Conservation (phyloP, 148 eudicot genomes). For the Salicornia ramosissima region DNA sequence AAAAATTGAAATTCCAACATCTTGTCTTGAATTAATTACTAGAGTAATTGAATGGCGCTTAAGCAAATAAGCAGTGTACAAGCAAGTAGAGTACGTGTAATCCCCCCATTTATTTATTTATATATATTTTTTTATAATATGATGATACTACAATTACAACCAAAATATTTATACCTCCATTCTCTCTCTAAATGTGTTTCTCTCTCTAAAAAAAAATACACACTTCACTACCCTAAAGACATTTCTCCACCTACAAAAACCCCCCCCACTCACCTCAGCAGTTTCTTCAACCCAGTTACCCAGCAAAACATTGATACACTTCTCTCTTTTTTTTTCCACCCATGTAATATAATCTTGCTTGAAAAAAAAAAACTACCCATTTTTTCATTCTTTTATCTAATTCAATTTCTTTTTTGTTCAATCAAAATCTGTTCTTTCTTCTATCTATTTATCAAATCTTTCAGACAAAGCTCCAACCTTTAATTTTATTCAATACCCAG, state of each 20-base stretch:
- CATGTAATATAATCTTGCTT: conserved; percentile 12
- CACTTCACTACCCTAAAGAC: conserved; percentile 28
- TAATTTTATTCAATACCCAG: not conserved
- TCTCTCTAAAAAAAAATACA: not conserved
- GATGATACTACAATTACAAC: conserved; percentile 4
- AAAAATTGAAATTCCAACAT: too few relatives aligned
- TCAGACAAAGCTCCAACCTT: not conserved
- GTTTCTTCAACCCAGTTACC: conserved; percentile 24
- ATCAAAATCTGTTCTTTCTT: conserved; percentile 17
- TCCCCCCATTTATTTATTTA: too few relatives aligned
- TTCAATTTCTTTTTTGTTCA: not conserved
- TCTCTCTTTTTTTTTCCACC: not conserved
- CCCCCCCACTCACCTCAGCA: conserved; percentile 17
- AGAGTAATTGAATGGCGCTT: too few relatives aligned
- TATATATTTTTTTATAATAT: not conserved
- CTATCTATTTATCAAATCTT: not conserved
- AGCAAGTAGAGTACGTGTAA: conserved; percentile 24
- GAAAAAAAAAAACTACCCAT: not conserved
- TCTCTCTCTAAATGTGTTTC: not conserved
- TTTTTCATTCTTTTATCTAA: conserved; percentile 18
- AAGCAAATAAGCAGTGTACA: not conserved
- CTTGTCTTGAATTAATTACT: too few relatives aligned
- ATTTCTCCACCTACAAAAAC: conserved; percentile 30
- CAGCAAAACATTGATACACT: conserved; percentile 14
- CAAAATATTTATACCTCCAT: not conserved